Conservation (phyloP, 768 basidiomycete genomes). For the Pleurotus tuber-regium region DNA sequence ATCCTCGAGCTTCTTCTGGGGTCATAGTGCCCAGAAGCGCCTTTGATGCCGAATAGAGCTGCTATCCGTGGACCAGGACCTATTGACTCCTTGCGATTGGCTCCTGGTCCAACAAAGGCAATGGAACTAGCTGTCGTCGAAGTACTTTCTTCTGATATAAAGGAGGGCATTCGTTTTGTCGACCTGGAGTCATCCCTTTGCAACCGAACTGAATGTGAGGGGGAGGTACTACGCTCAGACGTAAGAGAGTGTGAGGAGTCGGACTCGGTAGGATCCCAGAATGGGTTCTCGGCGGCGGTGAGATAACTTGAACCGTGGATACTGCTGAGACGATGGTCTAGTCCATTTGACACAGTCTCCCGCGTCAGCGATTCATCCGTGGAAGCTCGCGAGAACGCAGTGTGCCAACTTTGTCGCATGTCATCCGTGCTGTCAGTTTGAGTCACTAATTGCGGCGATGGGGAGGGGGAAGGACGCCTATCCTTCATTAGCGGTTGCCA, state of each 20-base stretch:
- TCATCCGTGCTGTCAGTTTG: not conserved
- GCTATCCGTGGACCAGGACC: not conserved
- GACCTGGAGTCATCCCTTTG: not conserved
- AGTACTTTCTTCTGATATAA: constrained; percentile 3
- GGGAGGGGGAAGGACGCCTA: not conserved
- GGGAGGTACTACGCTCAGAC: too few species aligned
- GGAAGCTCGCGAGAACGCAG: not conserved
- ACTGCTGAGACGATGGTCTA: not conserved
- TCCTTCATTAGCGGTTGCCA: not conserved
- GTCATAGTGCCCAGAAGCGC: constrained; percentile 1
- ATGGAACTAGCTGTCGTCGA: constrained; percentile 9
- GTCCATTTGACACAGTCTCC: not conserved
- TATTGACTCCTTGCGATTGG: constrained; percentile 1
- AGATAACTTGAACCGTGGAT: not conserved
- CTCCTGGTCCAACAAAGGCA: not conserved
- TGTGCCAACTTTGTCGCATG: not conserved
- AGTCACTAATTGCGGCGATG: not conserved
- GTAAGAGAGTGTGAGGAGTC: not conserved
- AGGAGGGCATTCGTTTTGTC: not conserved
- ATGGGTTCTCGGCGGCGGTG: not conserved
- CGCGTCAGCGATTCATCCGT: not conserved
- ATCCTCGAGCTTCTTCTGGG: not conserved
- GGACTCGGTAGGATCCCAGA: constrained; percentile 8
- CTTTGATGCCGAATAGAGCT: constrained; percentile 2
- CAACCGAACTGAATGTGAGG: not conserved